Percentiles rank a stretch among this genome's conserved stretches.
Evolutionary conservation across 805 yeast species (phyloP).

Genomic region (Candida loeiensis): DNA sequence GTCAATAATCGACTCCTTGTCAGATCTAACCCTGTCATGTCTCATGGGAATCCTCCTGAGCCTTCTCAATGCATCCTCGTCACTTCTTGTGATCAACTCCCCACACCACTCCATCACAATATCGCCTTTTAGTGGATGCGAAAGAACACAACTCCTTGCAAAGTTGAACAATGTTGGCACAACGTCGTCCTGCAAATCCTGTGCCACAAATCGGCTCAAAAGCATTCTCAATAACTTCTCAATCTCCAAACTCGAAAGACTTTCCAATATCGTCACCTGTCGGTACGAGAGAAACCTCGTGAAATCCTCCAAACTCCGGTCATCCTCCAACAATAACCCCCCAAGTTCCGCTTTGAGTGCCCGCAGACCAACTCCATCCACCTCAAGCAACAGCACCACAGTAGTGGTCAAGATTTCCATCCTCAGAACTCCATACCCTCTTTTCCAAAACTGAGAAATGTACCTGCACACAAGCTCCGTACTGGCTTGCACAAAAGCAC

Average conservation of each 20-base stretch:
- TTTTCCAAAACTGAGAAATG: slow-evolving; percentile 25
- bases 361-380: slow-evolving; percentile 9
- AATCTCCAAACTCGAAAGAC: slow-evolving; percentile 30
- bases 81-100: slow-evolving; percentile 30
- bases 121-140: slow-evolving; percentile 15
- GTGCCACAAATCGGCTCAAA: slow-evolving; percentile 1
- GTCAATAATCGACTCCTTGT: slow-evolving; percentile 16
- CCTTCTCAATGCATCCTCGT: slow-evolving; percentile 32
- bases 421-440: slow-evolving; percentile 25
- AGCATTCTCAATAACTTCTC: slow-evolving; percentile 15
- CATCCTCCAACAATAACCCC: slow-evolving; percentile 23
- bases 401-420: slow-evolving; percentile 27
- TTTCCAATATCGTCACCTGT: slow-evolving; percentile 30
- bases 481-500: slow-evolving; percentile 24
- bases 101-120: slow-evolving; percentile 30
- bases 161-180: slow-evolving; percentile 33
- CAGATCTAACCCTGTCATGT: not conserved
- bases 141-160: slow-evolving; percentile 21
- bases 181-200: slow-evolving; percentile 5
- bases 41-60: slow-evolving; percentile 11
- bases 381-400: slow-evolving; percentile 31
- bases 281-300: slow-evolving; percentile 30
- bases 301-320: slow-evolving; percentile 15
- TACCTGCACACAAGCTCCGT: slow-evolving; percentile 26
- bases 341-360: slow-evolving; percentile 20